These are phyloP conservation scores for Torrubiella hemipterigena DNA, from an alignment of 2,329 filamentous ascomycete species.

Conservation along the genomic window DNA sequence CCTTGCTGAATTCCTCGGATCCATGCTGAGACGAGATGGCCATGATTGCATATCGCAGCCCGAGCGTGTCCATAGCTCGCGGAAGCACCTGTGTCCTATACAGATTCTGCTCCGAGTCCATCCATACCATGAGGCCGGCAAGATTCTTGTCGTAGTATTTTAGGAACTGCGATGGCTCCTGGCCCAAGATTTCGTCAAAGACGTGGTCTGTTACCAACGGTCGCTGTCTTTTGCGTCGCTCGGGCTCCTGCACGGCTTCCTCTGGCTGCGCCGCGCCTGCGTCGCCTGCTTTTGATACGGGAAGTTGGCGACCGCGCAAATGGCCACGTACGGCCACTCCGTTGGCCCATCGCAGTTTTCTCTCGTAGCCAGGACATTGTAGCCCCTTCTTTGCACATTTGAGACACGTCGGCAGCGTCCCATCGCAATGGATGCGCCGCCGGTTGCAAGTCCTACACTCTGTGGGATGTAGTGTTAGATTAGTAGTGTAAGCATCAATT, in stretches of 20 bases:
- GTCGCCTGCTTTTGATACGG: conserved; percentile 4
- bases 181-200: too few relatives aligned
- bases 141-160: conserved; percentile 17
- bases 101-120: conserved; percentile 16
- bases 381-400: conserved; percentile 18
- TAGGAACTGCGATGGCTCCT: conserved; percentile 12
- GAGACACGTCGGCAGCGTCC: conserved; percentile 12
- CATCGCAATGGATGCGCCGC: conserved; percentile 17
- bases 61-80: conserved; percentile 13
- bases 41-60: conserved; percentile 15
- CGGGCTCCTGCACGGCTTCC: too few relatives aligned
- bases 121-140: conserved; percentile 18
- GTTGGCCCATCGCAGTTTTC: conserved; percentile 15
- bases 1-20: conserved; percentile 10
- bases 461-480: too few relatives aligned
- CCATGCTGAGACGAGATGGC: conserved; percentile 17
- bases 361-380: conserved; percentile 14
- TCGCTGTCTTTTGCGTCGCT: background rate
- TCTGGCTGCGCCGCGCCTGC: background rate
- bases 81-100: conserved; percentile 16
- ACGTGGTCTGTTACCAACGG: background rate
- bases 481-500: too few relatives aligned
- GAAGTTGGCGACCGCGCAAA: conserved; percentile 10
- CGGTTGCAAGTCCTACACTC: conserved; percentile 15
- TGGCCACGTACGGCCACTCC: conserved; percentile 16